Conservation (phyloP, 2,329 filamentous ascomycete species). For the Verruconis gallopava region DNA sequence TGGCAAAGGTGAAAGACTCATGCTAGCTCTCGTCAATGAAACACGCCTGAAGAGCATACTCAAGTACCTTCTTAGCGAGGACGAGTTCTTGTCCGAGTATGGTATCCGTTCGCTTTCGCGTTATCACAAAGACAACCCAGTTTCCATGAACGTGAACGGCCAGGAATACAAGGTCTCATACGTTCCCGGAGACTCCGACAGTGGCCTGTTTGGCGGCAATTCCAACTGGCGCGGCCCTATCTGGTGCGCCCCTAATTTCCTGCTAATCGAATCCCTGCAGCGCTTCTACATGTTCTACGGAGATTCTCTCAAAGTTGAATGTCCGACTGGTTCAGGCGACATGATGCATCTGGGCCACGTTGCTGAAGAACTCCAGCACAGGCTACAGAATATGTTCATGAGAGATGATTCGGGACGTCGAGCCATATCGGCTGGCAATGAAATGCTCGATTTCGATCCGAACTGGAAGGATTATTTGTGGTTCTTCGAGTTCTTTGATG, state of each 20-base stretch:
- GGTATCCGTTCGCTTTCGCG: constrained; percentile 89
- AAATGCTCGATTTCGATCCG: constrained; percentile 79
- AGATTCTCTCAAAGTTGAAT: constrained; percentile 76
- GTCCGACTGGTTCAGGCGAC: constrained; percentile 83
- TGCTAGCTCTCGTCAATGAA: constrained; percentile 83
- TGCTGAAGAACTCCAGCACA: constrained; percentile 87
- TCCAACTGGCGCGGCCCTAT: constrained; percentile 94
- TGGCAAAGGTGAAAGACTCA: constrained; percentile 77
- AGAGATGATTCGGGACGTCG: constrained; percentile 73
- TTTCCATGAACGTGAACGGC: constrained; percentile 90
- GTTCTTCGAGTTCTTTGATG: constrained; percentile 98
- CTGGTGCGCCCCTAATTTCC: constrained; percentile 92
- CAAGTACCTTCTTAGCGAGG: constrained; percentile 82
- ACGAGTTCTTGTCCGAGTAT: constrained; percentile 81
- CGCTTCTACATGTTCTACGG: constrained; percentile 96
- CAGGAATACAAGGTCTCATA: constrained; percentile 81
- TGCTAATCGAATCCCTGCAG: constrained; percentile 87
- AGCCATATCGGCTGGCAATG: constrained; percentile 74
- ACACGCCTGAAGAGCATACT: constrained; percentile 84
- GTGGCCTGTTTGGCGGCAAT: constrained; percentile 88
- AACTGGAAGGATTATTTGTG: constrained; percentile 89
- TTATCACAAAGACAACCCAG: constrained; percentile 78
- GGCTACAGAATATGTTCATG: constrained; percentile 81
- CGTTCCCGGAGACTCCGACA: constrained; percentile 91
- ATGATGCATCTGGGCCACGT: constrained; percentile 94